Conservation (phyloP, 495 filamentous ascomycete genomes). For the Tuber melanosporum region DNA sequence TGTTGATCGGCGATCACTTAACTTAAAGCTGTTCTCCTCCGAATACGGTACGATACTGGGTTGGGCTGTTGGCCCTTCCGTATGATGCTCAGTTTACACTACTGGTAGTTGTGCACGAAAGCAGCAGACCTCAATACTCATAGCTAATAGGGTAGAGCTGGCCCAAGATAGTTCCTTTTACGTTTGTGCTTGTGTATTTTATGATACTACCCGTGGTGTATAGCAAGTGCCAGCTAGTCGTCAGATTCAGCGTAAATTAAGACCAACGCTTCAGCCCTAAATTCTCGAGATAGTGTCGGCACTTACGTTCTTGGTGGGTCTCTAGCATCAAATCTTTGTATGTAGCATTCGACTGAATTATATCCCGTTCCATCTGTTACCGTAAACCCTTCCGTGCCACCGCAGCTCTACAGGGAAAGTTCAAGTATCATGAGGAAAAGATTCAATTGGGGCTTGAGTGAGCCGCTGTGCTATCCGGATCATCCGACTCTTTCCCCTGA, state of each 20-base stretch:
- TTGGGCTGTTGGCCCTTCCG: background rate
- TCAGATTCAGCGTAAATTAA: background rate
- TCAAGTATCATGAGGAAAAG: background rate
- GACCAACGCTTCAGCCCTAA: background rate
- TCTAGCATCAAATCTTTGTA: background rate
- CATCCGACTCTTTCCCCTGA: background rate
- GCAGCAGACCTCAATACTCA: background rate
- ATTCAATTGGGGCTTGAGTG: background rate
- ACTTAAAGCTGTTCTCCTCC: background rate
- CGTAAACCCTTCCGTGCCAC: background rate
- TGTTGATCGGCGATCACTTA: background rate
- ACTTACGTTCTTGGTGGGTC: background rate
- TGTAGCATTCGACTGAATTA: background rate
- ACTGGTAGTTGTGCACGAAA: background rate
- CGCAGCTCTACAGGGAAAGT: background rate
- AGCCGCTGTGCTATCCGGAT: background rate
- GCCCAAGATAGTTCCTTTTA: no score
- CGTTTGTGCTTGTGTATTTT: no score
- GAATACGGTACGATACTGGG: background rate
- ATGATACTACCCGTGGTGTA: no score
- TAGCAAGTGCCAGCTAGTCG: background rate
- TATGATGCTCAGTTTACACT: background rate
- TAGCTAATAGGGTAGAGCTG: no score
- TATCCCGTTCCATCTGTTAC: background rate
- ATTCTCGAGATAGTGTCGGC: background rate